Base-by-base conservation (phyloP, 2,329 filamentous ascomycete genomes). In the Cytospora piceicola region DNA sequence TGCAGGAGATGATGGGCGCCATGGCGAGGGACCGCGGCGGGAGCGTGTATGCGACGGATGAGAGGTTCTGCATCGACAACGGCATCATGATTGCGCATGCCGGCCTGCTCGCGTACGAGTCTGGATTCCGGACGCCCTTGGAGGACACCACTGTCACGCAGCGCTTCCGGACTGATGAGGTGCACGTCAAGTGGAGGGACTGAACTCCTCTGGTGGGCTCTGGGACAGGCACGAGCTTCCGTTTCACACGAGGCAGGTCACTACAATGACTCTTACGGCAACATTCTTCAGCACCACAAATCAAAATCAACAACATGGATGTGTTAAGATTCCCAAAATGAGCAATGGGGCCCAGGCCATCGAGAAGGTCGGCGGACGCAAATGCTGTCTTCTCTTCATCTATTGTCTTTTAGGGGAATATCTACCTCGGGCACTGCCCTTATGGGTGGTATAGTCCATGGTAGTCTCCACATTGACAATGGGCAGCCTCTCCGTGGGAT, bases 71-170 rank as follows among this genome's bases (percentile, higher is more conserved):
- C 76, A 99, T 99, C 72, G 95, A 99, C 78, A 99, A 99, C 73
- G 95, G 95, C 58, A 98, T 99, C 75, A 99, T 99, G 95, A 99
- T 99, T 80, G 95, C 95, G 1, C 94, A 99, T 77, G 95, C 95
- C 2, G 95, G 95, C 2, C 78, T 99, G 72, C 76, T 97, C 73
- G 94, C 94, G 1, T 95, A 91, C 75, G 83, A 89, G 76, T 94
- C 88, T 20, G 94, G 94, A 1, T 93, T 93, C 74, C 83, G 79
- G 67, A 97, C 93, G 1, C 80, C 85, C 9, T 76, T 98, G 56
- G 88, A 90, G 69, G 91, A 97, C 54, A 94, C 90, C 71, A 92
- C 90, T 15, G 97, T 90, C 77, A 94, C 91, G 17, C 92, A 94
- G 76, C 82, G 92, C 62, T 94, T 93, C 75, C 87, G 91, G 72